These are phyloP conservation scores for Jaltomata sinuosa DNA, from an alignment of 257 asterid genomes.

Conservation along the genomic window DNA sequence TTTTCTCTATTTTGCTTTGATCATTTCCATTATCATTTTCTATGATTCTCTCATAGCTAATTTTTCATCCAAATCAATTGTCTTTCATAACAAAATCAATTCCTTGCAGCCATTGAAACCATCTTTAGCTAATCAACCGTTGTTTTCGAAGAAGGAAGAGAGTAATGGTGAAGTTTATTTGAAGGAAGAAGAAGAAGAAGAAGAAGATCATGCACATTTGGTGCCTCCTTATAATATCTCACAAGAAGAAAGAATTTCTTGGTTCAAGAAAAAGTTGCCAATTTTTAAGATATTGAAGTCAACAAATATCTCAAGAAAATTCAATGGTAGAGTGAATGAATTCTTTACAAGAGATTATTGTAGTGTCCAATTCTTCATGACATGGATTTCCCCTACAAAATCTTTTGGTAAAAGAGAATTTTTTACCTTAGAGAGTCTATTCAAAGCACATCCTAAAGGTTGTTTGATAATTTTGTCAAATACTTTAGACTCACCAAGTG, in stretches of 20 bases:
- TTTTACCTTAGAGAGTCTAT: constrained; percentile 39
- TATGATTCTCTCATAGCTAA: constrained; percentile 14
- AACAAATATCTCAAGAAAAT: background rate
- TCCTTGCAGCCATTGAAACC: constrained; percentile 2
- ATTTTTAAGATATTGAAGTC: constrained; percentile 1
- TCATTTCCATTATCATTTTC: constrained; percentile 22
- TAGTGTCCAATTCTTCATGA: constrained; percentile 14
- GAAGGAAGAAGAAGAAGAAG: constrained; percentile 11
- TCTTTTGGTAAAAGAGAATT: constrained; percentile 33
- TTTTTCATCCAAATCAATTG: constrained; percentile 7
- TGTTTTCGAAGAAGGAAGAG: constrained; percentile 3
- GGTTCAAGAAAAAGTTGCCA: constrained; percentile 2
- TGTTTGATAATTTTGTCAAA: constrained; percentile 51
- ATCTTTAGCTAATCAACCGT: background rate
- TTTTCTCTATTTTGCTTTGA: constrained; percentile 13
- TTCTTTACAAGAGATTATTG: constrained; percentile 1
- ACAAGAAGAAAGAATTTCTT: background rate
- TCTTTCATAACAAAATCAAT: background rate
- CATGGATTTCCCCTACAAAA: constrained; percentile 14
- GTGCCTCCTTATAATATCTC: background rate
- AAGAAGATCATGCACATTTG: background rate
- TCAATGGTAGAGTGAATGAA: background rate
- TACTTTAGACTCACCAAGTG: constrained; percentile 42
- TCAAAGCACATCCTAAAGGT: constrained; percentile 34
- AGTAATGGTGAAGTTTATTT: constrained; percentile 5